These are phyloP conservation scores for Hygrophila difformis DNA, from an alignment of 257 asterid genomes.

Conservation along the genomic window DNA sequence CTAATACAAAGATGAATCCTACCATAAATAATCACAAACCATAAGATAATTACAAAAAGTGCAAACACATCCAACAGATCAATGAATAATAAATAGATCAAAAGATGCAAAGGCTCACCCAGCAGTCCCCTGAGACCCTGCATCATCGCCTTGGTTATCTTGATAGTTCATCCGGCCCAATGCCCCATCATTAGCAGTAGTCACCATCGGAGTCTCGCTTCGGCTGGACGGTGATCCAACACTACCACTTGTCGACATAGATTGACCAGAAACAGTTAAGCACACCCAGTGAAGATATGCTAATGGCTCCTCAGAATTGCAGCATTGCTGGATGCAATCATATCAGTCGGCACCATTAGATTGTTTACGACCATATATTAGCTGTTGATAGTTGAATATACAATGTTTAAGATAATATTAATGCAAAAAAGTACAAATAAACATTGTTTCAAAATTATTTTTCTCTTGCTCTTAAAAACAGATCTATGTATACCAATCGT, in stretches of 20 bases:
- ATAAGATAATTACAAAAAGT: too few species aligned
- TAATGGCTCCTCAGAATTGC: too few species aligned
- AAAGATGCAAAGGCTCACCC: conserved; percentile 47
- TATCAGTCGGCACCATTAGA: too few species aligned
- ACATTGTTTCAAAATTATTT: too few species aligned
- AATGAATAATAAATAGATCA: not conserved
- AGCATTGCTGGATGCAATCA: too few species aligned
- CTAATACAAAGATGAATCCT: not conserved
- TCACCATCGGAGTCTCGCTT: conserved; percentile 72
- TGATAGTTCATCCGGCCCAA: conserved; percentile 53
- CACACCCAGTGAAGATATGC: too few species aligned
- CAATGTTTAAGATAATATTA: too few species aligned
- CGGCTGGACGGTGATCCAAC: conserved; percentile 91
- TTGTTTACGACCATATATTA: too few species aligned
- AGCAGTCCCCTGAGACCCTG: conserved; percentile 71
- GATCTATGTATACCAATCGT: too few species aligned
- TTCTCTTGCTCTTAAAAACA: too few species aligned
- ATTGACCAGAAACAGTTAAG: conserved; percentile 81
- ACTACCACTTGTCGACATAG: conserved; percentile 88
- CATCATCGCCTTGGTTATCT: conserved; percentile 87
- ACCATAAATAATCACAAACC: not conserved
- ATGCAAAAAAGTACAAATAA: too few species aligned
- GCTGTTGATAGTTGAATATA: too few species aligned
- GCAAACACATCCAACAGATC: not conserved
- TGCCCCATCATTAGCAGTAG: conserved; percentile 62